phyloP scores from a whole-genome alignment of 2,329 filamentous ascomycete species.

The Cryphonectria parasitica region DNA sequence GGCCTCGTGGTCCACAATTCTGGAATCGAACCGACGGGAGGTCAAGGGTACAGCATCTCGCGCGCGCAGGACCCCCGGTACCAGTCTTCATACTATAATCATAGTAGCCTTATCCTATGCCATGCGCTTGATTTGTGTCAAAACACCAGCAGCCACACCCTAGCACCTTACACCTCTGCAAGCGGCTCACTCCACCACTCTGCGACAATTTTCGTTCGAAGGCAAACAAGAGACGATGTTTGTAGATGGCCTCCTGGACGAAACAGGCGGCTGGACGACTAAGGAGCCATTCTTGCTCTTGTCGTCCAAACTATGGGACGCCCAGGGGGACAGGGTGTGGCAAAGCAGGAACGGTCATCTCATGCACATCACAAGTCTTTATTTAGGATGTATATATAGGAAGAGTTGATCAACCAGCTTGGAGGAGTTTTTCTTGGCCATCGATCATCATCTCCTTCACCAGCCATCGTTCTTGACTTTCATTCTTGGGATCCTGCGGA shows the following conservation, averaged over 20 bases:
- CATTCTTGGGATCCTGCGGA: constrained; percentile 28
- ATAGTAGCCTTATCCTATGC: neutral
- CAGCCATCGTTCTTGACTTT: constrained; percentile 24
- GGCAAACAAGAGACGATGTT: constrained; percentile 17
- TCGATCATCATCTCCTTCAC: constrained; percentile 16
- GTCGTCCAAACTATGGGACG: constrained; percentile 9
- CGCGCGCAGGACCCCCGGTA: neutral
- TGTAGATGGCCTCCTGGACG: constrained; percentile 22
- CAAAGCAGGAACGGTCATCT: neutral
- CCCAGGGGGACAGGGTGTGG: neutral
- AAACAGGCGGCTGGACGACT: constrained; percentile 21
- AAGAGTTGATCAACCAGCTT: constrained; percentile 18
- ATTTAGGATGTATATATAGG: constrained; percentile 17
- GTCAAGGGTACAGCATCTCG: neutral
- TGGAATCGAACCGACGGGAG: neutral
- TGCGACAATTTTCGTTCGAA: constrained; percentile 29
- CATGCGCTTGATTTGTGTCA: neutral
- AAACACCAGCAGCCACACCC: constrained; percentile 9
- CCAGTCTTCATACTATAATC: neutral
- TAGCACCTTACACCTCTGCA: neutral
- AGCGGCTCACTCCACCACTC: constrained; percentile 19
- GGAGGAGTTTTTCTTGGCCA: constrained; percentile 3
- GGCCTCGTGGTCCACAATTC: neutral
- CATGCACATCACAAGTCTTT: constrained; percentile 10
- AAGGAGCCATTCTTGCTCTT: neutral